Base-by-base conservation (phyloP, 139 green algal species). In the Coelastrella sp. region DNA sequence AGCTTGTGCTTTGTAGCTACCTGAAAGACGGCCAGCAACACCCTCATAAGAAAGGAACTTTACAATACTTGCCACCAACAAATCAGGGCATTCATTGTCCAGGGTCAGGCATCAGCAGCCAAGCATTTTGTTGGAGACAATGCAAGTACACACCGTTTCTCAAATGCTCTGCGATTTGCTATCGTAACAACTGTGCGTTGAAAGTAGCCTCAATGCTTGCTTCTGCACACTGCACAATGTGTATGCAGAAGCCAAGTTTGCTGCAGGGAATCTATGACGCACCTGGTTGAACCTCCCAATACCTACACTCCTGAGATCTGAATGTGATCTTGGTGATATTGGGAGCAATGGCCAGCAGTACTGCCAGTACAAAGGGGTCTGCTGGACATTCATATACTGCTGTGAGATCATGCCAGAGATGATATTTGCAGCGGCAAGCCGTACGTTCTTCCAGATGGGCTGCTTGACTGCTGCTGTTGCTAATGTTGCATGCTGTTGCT, bases 231-330 rank as follows among this genome's bases (percentile, higher is more conserved):
- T n/a, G n/a, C n/a, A n/a, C n/a, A n/a, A n/a, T n/a, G n/a, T n/a
- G n/a, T n/a, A n/a, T n/a, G n/a, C n/a, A n/a, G n/a, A n/a, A n/a
- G n/a, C n/a, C n/a, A n/a, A n/a, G n/a, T n/a, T n/a, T 3, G 63
- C 27, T 72, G 67, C 53, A n/a, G n/a, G 17, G 6, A 21, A 34
- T 21, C 7, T 27, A 35, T 5, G 11, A 35, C 37, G 2, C 35
- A 76, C 40, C 69, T 78, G 69, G 25, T 8, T n/a, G 40, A 3
- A 81, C 73, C 50, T 81, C 73, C n/a, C 41, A 81, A 7, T 51
- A 51, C 15, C 11, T 67, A 50, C 73, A 81, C 34, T 30, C 9
- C 50, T 81, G 73, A 19, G 50, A 25, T 27, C 50, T 81, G 32
- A 81, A 81, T 17, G 32, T 34, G 17, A 81, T 53, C 35, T 30